Evolutionary conservation across 495 filamentous ascomycete species (phyloP).

Genomic region (Xanthoparmelia taractica): DNA sequence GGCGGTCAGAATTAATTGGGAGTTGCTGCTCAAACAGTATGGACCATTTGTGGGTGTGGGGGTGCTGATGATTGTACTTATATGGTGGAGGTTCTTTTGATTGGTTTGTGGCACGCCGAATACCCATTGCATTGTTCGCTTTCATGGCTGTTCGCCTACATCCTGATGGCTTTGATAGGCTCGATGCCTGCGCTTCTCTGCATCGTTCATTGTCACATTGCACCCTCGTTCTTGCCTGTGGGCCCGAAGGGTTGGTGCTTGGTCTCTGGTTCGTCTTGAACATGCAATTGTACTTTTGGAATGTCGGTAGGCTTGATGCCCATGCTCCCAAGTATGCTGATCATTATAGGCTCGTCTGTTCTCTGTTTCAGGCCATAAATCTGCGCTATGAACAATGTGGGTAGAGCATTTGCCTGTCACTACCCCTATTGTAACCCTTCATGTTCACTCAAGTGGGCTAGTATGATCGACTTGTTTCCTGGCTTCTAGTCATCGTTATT

Average conservation of each 20-base stretch:
- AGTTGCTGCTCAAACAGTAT: constrained; percentile 93
- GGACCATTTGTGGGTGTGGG: constrained; percentile 76
- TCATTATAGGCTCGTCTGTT: no score
- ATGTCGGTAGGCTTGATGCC: background rate
- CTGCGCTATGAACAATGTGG: no score
- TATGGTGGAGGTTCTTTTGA: constrained; percentile 90
- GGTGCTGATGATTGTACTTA: constrained; percentile 71
- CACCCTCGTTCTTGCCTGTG: background rate
- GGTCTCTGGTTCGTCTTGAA: background rate
- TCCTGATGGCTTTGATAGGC: background rate
- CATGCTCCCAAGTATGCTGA: background rate
- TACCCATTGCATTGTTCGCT: background rate
- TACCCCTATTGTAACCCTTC: no score
- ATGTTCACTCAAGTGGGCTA: no score
- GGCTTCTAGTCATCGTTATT: background rate
- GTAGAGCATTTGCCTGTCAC: no score
- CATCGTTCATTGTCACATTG: background rate
- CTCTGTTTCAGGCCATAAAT: no score
- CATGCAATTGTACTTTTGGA: background rate
- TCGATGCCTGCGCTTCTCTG: background rate
- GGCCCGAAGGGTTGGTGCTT: background rate
- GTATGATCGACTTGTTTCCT: no score
- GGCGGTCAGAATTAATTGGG: constrained; percentile 97
- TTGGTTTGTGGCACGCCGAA: background rate
- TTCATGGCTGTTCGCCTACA: background rate